These are phyloP conservation scores for Tremella mesenterica DNA, from an alignment of 768 basidiomycete genomes.

Conservation along the genomic window DNA sequence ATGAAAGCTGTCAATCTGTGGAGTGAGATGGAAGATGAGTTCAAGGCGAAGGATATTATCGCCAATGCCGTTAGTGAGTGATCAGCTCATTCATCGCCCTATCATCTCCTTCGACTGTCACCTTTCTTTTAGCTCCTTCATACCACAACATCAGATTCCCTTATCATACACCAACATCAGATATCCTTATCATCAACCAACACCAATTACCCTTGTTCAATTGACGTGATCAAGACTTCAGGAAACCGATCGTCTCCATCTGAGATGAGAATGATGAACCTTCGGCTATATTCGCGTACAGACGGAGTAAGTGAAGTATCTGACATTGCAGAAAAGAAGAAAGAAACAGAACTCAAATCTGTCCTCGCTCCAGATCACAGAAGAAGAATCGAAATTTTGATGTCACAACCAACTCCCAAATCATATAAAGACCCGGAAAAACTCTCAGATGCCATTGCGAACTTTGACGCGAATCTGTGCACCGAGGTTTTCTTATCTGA, in stretches of 20 bases:
- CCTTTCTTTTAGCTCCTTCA: too few relatives aligned
- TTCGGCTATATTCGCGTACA: too few relatives aligned
- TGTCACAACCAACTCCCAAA: slow-evolving; percentile 63
- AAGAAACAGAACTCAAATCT: slow-evolving; percentile 79
- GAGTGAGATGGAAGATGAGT: slow-evolving; percentile 94
- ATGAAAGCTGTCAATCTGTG: slow-evolving; percentile 79
- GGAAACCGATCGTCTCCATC: too few relatives aligned
- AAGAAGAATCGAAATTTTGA: slow-evolving; percentile 89
- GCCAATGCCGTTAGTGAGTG: slow-evolving; percentile 72
- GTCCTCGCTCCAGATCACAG: slow-evolving; percentile 84
- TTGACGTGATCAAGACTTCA: too few relatives aligned
- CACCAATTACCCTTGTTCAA: too few relatives aligned
- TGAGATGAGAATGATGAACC: too few relatives aligned
- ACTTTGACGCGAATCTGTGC: slow-evolving; percentile 79
- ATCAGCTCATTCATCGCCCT: background rate
- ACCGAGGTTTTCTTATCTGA: slow-evolving; percentile 82
- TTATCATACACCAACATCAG: too few relatives aligned
- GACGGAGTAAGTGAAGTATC: too few relatives aligned
- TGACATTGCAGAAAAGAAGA: slow-evolving; percentile 71
- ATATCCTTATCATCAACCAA: too few relatives aligned
- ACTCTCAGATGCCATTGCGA: slow-evolving; percentile 68
- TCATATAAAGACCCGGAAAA: slow-evolving; percentile 67
- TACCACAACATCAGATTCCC: too few relatives aligned
- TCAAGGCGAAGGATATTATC: slow-evolving; percentile 90
- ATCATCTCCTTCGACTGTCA: slow-evolving; percentile 1